These are phyloP conservation scores for Trichoderma oligosporum DNA, from an alignment of 2,329 filamentous ascomycete genomes.

Conservation along the genomic window DNA sequence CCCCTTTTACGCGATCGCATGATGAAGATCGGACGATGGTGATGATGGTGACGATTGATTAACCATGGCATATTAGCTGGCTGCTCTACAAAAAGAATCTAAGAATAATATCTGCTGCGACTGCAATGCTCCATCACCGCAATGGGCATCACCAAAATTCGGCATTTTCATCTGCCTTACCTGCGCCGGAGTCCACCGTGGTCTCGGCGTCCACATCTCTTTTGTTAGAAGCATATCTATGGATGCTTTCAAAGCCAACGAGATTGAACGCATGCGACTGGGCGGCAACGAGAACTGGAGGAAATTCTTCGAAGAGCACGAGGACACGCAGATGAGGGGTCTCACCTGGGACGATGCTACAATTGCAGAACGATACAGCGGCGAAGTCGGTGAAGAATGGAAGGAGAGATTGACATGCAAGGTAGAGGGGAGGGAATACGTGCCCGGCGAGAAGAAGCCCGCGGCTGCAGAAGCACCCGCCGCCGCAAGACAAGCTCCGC, in stretches of 20 bases:
- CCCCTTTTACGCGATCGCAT: constrained; percentile 15
- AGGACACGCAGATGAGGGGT: constrained; percentile 62
- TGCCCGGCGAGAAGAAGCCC: constrained; percentile 62
- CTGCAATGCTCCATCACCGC: constrained; percentile 89
- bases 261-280: constrained; percentile 89
- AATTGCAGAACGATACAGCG: constrained; percentile 85
- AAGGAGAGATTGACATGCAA: constrained; percentile 85
- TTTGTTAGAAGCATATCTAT: constrained; percentile 97
- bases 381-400: constrained; percentile 89
- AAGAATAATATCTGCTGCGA: constrained; percentile 91
- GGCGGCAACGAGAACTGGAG: constrained; percentile 89
- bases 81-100: constrained; percentile 84
- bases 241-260: constrained; percentile 93
- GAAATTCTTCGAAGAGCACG: constrained; percentile 75
- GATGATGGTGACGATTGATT: constrained; percentile 1
- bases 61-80: constrained; percentile 56
- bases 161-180: constrained; percentile 98
- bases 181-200: constrained; percentile 91
- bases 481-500: constrained; percentile 35
- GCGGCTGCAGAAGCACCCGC: constrained; percentile 33
- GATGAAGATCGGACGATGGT: neutral
- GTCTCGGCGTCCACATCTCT: constrained; percentile 94
- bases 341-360: constrained; percentile 80
- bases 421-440: constrained; percentile 83
- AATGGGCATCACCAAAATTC: constrained; percentile 98